Conservation (phyloP, 106 monocot species). For the Vanilla planifolia region DNA sequence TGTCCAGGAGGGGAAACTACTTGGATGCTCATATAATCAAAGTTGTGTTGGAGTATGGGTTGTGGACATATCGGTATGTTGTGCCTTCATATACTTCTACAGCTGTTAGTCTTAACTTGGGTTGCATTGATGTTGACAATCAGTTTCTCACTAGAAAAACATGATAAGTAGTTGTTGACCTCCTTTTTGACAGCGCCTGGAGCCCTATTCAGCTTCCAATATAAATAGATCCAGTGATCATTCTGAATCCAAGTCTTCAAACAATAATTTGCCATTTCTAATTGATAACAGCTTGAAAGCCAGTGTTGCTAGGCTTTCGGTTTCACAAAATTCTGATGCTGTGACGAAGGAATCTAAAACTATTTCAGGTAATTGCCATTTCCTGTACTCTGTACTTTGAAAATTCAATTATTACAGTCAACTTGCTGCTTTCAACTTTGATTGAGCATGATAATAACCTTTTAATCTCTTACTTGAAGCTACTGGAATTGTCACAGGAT, state of each 20-base stretch:
- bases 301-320: conserved; percentile 67
- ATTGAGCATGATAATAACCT: not conserved
- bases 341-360: conserved; percentile 60
- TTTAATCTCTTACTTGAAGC: conserved; percentile 34
- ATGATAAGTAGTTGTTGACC: not conserved
- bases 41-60: conserved; percentile 99
- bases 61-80: conserved; percentile 84
- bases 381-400: conserved; percentile 1
- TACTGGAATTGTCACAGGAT: conserved; percentile 41
- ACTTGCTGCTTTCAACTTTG: not conserved
- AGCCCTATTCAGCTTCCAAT: conserved; percentile 59
- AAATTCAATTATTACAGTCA: not conserved
- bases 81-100: not conserved
- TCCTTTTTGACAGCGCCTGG: conserved; percentile 53
- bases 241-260: conserved; percentile 54
- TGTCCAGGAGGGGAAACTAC: conserved; percentile 93
- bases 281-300: conserved; percentile 51
- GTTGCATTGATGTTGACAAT: not conserved
- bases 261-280: conserved; percentile 35
- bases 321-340: conserved; percentile 68
- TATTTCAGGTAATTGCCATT: conserved; percentile 40
- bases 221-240: conserved; percentile 45
- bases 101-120: not conserved
- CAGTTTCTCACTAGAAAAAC: not conserved
- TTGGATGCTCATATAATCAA: conserved; percentile 98